These are phyloP conservation scores for Trichoderma aggressivum DNA, from an alignment of 2,329 filamentous ascomycete species.

Conservation along the genomic window DNA sequence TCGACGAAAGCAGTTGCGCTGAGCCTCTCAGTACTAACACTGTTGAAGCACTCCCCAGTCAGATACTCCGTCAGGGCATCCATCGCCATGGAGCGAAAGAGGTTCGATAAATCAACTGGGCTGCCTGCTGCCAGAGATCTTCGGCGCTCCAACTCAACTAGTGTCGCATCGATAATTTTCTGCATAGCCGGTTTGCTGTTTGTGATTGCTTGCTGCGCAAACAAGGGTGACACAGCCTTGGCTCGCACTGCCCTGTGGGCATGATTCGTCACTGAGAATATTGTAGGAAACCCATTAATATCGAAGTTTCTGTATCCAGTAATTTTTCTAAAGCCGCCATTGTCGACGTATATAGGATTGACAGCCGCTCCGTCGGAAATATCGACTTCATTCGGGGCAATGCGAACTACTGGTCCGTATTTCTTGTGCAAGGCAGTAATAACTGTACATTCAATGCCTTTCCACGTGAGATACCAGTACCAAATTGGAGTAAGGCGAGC, in stretches of 20 bases:
- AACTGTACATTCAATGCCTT: neutral
- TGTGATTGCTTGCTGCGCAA: neutral
- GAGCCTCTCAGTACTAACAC: neutral
- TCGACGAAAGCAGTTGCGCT: neutral
- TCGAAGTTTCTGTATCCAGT: neutral
- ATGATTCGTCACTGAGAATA: neutral
- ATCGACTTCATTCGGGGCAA: neutral
- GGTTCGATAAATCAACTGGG: neutral
- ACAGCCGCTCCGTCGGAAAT: neutral
- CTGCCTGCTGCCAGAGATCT: neutral
- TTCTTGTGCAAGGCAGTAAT: neutral
- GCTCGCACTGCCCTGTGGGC: neutral
- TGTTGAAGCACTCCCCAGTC: neutral
- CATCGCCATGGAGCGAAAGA: neutral
- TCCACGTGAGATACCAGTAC: neutral
- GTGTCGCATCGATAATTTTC: neutral
- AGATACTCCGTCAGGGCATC: neutral
- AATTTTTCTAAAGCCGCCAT: neutral
- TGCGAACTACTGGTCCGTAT: neutral
- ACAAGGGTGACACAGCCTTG: neutral
- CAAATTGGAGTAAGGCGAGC: neutral
- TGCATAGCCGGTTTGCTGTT: neutral
- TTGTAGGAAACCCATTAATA: neutral
- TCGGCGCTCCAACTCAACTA: neutral
- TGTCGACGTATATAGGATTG: neutral